Evolutionary conservation across 805 yeast species (phyloP).

Genomic region (Saturnispora serradocipensis): DNA sequence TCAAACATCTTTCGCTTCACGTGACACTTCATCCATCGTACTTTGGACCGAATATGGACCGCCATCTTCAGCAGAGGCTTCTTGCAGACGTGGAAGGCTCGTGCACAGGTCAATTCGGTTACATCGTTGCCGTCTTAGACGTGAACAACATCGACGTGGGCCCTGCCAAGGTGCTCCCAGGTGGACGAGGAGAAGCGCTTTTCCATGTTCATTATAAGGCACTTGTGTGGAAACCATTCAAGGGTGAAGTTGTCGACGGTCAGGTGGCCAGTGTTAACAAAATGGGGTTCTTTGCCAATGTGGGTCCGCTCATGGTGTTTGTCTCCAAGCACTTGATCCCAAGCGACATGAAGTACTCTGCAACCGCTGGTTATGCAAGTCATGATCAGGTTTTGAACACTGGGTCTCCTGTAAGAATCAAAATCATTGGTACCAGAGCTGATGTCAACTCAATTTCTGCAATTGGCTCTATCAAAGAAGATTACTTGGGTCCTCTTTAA

Average conservation of each 20-base stretch:
- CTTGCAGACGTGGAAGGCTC: slow-evolving; percentile 97
- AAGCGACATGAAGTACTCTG: slow-evolving; percentile 84
- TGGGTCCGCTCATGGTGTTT: slow-evolving; percentile 92
- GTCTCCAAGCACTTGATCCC: slow-evolving; percentile 94
- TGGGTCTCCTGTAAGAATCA: slow-evolving; percentile 87
- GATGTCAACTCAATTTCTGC: slow-evolving; percentile 97
- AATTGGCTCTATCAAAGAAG: slow-evolving; percentile 96
- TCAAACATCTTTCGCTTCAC: slow-evolving; percentile 83
- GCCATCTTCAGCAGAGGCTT: slow-evolving; percentile 78
- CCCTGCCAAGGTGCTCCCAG: slow-evolving; percentile 80
- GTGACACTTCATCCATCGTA: slow-evolving; percentile 94
- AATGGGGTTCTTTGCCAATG: slow-evolving; percentile 97
- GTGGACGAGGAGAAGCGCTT: slow-evolving; percentile 85
- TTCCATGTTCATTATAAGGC: slow-evolving; percentile 95
- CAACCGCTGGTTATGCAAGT: slow-evolving; percentile 94
- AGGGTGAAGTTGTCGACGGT: slow-evolving; percentile 98
- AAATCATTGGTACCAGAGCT: slow-evolving; percentile 94
- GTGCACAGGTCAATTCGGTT: slow-evolving; percentile 97
- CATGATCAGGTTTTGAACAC: slow-evolving; percentile 93
- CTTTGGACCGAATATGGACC: slow-evolving; percentile 97
- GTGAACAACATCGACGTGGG: slow-evolving; percentile 93
- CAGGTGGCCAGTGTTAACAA: slow-evolving; percentile 87
- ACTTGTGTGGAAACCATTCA: slow-evolving; percentile 96
- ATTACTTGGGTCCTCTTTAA: slow-evolving; percentile 79
- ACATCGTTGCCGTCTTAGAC: slow-evolving; percentile 91